Evolutionary conservation across 2,329 filamentous ascomycete species (phyloP), one percentile per base, ranked within the genome.

Genomic region (Pseudogymnoascus sp.): DNA sequence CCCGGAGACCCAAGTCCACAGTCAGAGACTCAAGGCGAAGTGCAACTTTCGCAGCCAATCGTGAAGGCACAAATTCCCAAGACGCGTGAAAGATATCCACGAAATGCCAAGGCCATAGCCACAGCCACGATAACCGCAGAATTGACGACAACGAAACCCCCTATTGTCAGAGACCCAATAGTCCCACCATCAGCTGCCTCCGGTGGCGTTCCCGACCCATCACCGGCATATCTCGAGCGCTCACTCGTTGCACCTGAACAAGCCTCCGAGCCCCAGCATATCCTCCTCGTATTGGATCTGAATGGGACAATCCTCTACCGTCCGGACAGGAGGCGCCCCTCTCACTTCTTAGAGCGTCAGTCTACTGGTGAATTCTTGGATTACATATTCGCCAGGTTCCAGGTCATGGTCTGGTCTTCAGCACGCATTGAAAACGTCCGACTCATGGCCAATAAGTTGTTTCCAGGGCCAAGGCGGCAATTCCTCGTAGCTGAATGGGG

Each of bases 391-490:
- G 75, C 82, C 10, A 85, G 86, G 63, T 93, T 95, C 76, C 78
- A 79, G 60, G 87, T 96, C 31, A 90, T 92, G 76, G 84, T 97
- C 62, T 99, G 93, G 92, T 96, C 93, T 1, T 96, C 90, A 5
- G 92, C 93, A 0, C 83, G 81, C 17, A 86, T 86, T 0, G 74
- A 81, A 1, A 97, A 94, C 66, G 90, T 96, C 11, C 66, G 74
- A 7, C 76, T 75, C 36, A 89, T 96, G 79, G 84, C 90, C 64
- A 74, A 77, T 2, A 76, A 83, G 58, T 80, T 96, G 0, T 80
- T 96, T 62, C 76, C 79, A 0, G 72, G 75, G 0, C 70, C 79
- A 1, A 79, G 88, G 66, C 77, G 77, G 33, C 62, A 74, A 0
- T 73, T 78, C 24, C 79, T 95, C 15, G 78, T 90, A 31, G 88